Evolutionary conservation across 345 rosid genomes (phyloP).

Genomic region (Salix koriyanagi): DNA sequence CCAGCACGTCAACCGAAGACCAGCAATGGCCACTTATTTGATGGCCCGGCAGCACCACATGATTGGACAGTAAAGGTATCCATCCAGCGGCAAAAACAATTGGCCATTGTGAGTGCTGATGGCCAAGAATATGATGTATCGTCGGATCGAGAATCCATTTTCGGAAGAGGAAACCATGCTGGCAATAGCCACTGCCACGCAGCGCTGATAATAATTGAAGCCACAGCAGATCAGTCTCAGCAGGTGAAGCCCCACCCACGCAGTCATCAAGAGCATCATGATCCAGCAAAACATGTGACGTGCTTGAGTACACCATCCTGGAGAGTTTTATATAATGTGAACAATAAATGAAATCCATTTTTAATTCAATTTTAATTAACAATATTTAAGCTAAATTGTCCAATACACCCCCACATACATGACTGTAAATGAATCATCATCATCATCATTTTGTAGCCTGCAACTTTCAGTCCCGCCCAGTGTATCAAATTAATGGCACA

Average conservation of each 20-base stretch:
- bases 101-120: not conserved
- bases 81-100: not conserved
- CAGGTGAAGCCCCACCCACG: not conserved
- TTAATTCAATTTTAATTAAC: too few relatives aligned
- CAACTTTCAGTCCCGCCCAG: not conserved
- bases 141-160: not conserved
- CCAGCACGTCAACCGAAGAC: not conserved
- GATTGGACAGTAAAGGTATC: not conserved
- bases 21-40: not conserved
- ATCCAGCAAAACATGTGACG: conserved; percentile 24
- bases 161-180: not conserved
- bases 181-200: not conserved
- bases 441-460: not conserved
- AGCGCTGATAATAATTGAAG: not conserved
- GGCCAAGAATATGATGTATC: not conserved
- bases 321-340: too few relatives aligned
- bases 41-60: not conserved
- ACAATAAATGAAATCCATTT: too few relatives aligned
- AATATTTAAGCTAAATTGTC: too few relatives aligned
- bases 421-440: not conserved
- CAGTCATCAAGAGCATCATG: not conserved
- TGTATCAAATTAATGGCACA: not conserved
- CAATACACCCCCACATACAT: too few relatives aligned
- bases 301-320: not conserved
- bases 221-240: not conserved